Percentiles rank a stretch among this genome's conserved stretches.
Conservation (phyloP, 768 basidiomycete species). For the Serendipita sp. region DNA sequence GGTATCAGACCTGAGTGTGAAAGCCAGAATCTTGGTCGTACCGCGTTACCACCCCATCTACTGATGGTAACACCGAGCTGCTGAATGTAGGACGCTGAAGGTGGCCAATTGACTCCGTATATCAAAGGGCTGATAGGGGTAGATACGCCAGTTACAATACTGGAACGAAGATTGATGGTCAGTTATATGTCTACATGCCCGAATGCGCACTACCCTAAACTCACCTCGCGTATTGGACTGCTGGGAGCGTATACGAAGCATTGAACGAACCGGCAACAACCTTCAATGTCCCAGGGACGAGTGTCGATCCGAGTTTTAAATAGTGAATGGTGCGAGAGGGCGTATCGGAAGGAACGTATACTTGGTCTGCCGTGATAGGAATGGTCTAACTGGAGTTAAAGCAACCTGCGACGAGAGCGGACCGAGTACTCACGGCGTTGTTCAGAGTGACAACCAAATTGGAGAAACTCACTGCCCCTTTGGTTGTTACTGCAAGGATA, state of each 20-base stretch:
- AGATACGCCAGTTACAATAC: not conserved
- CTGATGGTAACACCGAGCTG: slow-evolving; percentile 34
- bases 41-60: slow-evolving; percentile 32
- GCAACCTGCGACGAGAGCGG: not conserved
- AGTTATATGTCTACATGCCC: not conserved
- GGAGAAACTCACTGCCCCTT: slow-evolving; percentile 30
- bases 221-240: slow-evolving; percentile 28
- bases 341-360: slow-evolving; percentile 30
- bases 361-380: slow-evolving; percentile 22
- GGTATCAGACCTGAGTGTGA: not conserved
- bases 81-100: slow-evolving; percentile 29
- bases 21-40: not conserved
- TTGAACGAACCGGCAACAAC: slow-evolving; percentile 27
- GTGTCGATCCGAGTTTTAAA: slow-evolving; percentile 25
- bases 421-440: slow-evolving; percentile 20
- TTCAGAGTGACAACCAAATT: slow-evolving; percentile 25
- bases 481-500: slow-evolving; percentile 33
- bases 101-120: slow-evolving; percentile 43
- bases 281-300: slow-evolving; percentile 27
- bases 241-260: slow-evolving; percentile 29
- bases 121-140: slow-evolving; percentile 30
- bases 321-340: slow-evolving; percentile 35
- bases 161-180: not conserved
- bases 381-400: slow-evolving; percentile 16
- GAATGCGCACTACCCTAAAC: not conserved